Percentiles rank a stretch among this genome's conserved stretches.
Evolutionary conservation across 768 basidiomycete species (phyloP).

Genomic region (Suillus alpinus): DNA sequence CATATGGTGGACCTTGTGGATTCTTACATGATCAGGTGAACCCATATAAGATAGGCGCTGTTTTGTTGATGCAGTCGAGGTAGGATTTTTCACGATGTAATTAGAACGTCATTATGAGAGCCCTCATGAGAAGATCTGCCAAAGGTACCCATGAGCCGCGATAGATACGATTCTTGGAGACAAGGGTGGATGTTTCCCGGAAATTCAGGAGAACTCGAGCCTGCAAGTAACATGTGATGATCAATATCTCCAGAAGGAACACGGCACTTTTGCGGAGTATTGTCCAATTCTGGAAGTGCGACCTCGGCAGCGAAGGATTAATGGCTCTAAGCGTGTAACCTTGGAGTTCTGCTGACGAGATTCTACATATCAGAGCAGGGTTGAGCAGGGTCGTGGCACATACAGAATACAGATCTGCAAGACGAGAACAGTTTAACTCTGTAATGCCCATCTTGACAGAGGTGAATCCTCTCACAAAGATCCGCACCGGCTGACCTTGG

Average conservation of each 20-base stretch:
- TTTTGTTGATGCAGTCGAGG: no score
- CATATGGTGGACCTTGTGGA: no score
- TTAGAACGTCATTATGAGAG: constrained; percentile 46
- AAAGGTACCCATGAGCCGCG: constrained; percentile 57
- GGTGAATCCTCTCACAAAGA: constrained; percentile 49
- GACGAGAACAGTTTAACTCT: background rate
- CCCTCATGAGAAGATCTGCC: constrained; percentile 68
- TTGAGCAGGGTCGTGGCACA: constrained; percentile 39
- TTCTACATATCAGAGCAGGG: constrained; percentile 65
- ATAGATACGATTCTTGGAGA: constrained; percentile 58
- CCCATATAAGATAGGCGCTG: no score
- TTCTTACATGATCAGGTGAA: no score
- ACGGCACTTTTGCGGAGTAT: constrained; percentile 39
- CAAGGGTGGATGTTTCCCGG: constrained; percentile 28
- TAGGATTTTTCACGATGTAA: no score
- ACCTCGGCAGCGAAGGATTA: constrained; percentile 31
- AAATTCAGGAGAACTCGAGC: constrained; percentile 19
- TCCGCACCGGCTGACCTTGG: constrained; percentile 41
- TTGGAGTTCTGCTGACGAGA: constrained; percentile 56
- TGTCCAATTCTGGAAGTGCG: no score
- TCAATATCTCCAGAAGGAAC: constrained; percentile 27
- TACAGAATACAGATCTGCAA: constrained; percentile 71
- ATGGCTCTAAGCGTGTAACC: constrained; percentile 34
- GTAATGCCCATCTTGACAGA: background rate
- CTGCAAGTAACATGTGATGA: constrained; percentile 9